Base-by-base conservation (phyloP, 108 stramenopile species). In the Skeletonema tropicum region DNA sequence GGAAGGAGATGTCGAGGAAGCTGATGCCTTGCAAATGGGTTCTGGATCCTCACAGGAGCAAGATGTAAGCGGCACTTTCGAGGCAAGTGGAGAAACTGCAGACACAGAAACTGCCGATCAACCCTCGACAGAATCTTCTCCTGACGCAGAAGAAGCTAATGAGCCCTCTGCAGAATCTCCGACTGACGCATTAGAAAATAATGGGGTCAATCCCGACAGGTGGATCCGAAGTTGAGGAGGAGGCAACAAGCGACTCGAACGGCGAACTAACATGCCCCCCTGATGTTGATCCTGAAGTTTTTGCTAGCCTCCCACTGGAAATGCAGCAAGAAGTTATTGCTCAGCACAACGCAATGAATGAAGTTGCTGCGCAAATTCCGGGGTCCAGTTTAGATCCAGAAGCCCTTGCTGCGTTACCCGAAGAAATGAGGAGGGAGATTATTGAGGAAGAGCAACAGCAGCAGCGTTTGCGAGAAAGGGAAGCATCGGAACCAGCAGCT, bases 251-350 rank as follows among this genome's bases (percentile, higher is more conserved):
- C 66, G 21, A 45, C 41, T 5, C 49, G 33, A 32, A 68, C 19
- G 68, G 11, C 11, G 65, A 26, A 26, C 79, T 96, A 41, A 80
- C 78, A 5, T 97, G 97, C 73, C 97, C 98, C 8, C 89, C 95
- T 12, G 95, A 91, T 62, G 85, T 96, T 71, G 97, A 98, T 73
- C 74, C 72, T 10, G 97, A 97, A 52, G 97, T 97, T 1, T 98
- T 97, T 73, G 81, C 85, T 19, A 89, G 82, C 21, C 91, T 97
- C 60, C 98, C 98, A 13, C 29, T 76, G 9, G 96, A 97, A 57
- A 94, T 97, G 96, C 97, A 97, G 74, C 79, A 82, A 79, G 98
- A 98, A 71, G 77, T 96, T 33, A 76, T 96, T n/a, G 83, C 83
- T 15, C 86, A 95, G 73, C 87, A 95, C 36, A 59, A 79, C 30